These are phyloP conservation scores for Daedaleopsis sinensis DNA, from an alignment of 768 basidiomycete genomes.

Conservation along the genomic window DNA sequence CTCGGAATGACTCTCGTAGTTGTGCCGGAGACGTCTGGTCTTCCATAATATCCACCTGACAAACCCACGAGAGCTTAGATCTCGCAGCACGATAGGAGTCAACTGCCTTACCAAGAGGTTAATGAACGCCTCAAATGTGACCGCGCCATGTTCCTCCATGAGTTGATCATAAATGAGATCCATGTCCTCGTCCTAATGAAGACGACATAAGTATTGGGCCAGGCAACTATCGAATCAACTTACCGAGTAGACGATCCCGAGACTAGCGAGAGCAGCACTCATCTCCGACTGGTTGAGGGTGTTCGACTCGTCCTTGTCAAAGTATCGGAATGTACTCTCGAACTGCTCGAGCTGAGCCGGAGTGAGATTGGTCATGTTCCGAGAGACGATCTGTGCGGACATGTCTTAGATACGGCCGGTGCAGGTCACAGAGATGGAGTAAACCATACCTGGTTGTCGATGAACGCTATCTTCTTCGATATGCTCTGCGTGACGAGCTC, in stretches of 20 bases:
- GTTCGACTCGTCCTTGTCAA: constrained; percentile 92
- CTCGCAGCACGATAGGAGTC: background rate
- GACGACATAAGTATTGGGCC: background rate
- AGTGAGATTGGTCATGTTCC: constrained; percentile 92
- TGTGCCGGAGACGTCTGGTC: constrained; percentile 94
- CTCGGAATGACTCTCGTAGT: constrained; percentile 90
- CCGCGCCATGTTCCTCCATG: constrained; percentile 78
- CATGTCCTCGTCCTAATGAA: constrained; percentile 79
- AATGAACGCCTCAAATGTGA: constrained; percentile 93
- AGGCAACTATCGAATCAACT: constrained; percentile 20
- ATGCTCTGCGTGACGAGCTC: constrained; percentile 81
- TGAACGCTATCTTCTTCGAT: constrained; percentile 90
- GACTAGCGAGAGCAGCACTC: constrained; percentile 90
- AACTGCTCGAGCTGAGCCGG: constrained; percentile 97
- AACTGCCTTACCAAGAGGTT: constrained; percentile 71
- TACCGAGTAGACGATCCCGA: constrained; percentile 91
- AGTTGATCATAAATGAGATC: constrained; percentile 82
- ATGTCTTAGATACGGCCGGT: background rate
- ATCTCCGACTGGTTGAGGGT: constrained; percentile 85
- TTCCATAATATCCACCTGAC: constrained; percentile 91
- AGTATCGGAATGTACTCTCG: constrained; percentile 96
- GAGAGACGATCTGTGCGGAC: constrained; percentile 77
- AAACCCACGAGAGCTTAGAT: background rate
- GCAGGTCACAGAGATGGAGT: background rate
- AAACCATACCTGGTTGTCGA: constrained; percentile 85